Percentiles rank a stretch among this genome's conserved stretches.
These are phyloP conservation scores for Lichtheimia corymbifera DNA, from an alignment of 371 early-diverging fungal genomes.

Conservation along the genomic window DNA sequence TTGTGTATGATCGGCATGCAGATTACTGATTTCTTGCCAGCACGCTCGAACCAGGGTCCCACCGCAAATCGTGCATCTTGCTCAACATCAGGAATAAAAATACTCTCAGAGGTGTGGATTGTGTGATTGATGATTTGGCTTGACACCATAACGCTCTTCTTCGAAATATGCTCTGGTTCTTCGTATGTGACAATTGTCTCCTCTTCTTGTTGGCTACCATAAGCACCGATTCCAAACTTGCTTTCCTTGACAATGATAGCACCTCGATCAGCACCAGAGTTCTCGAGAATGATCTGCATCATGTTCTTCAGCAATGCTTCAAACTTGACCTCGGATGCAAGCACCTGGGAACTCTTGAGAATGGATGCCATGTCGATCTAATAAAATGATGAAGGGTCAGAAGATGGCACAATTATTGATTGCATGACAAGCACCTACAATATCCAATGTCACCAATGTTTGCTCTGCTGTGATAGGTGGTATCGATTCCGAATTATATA, in stretches of 20 bases:
- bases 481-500: conserved; percentile 12
- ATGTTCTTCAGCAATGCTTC: conserved; percentile 39
- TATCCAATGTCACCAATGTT: conserved; percentile 45
- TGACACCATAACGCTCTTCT: conserved; percentile 34
- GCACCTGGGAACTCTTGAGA: conserved; percentile 48
- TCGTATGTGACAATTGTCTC: conserved; percentile 36
- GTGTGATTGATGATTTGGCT: conserved; percentile 43
- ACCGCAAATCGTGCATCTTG: conserved; percentile 45
- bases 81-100: conserved; percentile 40
- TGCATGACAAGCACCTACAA: conserved; percentile 27
- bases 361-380: conserved; percentile 45
- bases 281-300: conserved; percentile 49
- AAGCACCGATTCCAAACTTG: conserved; percentile 40
- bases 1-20: conserved; percentile 61
- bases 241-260: conserved; percentile 47
- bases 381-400: too few species aligned
- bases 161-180: conserved; percentile 30
- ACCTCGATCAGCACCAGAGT: conserved; percentile 47
- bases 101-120: conserved; percentile 41
- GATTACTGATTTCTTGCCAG: conserved; percentile 51
- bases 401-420: not conserved
- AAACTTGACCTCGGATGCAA: conserved; percentile 48
- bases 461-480: conserved; percentile 45
- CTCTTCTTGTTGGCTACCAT: conserved; percentile 41
- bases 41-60: conserved; percentile 47